Evolutionary conservation across 2,329 filamentous ascomycete species (phyloP).

Genomic region (Beauveria caledonica): DNA sequence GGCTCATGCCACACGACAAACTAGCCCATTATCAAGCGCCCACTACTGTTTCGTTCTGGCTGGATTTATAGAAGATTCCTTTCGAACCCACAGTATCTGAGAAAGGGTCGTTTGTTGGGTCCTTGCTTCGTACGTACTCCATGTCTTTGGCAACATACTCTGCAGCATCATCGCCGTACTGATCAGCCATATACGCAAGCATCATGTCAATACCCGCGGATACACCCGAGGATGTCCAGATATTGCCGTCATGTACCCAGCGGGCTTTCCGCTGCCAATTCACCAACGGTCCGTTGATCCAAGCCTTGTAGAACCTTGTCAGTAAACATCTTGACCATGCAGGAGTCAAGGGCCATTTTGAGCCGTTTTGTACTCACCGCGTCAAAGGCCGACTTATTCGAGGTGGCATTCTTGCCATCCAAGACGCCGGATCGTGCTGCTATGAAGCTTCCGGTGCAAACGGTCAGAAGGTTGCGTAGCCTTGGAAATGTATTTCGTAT

Average conservation of each 20-base stretch:
- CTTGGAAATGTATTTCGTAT: slow-evolving; percentile 28
- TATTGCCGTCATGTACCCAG: not conserved
- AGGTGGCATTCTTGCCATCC: slow-evolving; percentile 47
- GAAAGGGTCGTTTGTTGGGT: not conserved
- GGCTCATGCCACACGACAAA: no score
- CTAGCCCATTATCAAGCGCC: no score
- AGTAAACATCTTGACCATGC: no score
- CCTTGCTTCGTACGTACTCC: not conserved
- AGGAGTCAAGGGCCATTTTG: no score
- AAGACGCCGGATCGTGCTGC: slow-evolving; percentile 44
- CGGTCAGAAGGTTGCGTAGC: slow-evolving; percentile 42
- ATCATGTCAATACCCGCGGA: not conserved
- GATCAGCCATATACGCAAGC: not conserved
- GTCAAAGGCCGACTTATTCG: slow-evolving; percentile 37
- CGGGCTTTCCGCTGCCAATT: no score
- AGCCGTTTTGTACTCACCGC: no score
- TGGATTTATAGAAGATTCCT: no score
- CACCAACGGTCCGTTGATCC: no score
- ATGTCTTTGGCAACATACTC: not conserved
- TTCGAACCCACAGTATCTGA: not conserved
- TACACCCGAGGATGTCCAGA: not conserved
- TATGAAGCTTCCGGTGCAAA: slow-evolving; percentile 49
- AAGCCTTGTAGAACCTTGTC: no score
- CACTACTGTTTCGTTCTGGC: no score
- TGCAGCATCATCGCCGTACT: not conserved